phyloP scores from a whole-genome alignment of 805 yeast species.

The Kazachstania viticola region DNA sequence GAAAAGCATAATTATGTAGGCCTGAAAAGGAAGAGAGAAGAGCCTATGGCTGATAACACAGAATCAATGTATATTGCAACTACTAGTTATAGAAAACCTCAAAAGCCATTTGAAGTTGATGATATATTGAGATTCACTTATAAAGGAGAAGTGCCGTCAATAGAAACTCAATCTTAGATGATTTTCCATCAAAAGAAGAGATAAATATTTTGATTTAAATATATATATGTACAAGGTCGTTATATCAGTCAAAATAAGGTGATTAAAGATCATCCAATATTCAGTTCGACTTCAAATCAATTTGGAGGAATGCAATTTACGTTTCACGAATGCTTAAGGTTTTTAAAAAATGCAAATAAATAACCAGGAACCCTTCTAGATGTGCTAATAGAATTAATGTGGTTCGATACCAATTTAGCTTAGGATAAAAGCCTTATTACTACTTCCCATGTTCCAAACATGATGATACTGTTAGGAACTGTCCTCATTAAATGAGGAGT shows the following conservation, averaged over 20 bases:
- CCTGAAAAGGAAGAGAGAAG: constrained; percentile 1
- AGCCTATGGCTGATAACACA: constrained; percentile 26
- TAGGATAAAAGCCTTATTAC: constrained; percentile 47
- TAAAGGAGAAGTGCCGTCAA: constrained; percentile 28
- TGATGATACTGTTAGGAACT: constrained; percentile 93
- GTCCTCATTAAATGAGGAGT: constrained; percentile 95
- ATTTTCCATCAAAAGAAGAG: background rate
- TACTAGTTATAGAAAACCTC: constrained; percentile 22
- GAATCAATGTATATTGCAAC: constrained; percentile 61
- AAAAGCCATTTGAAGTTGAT: constrained; percentile 26
- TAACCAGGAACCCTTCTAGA: too few relatives aligned
- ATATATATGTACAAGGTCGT: constrained; percentile 1
- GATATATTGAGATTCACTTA: constrained; percentile 34
- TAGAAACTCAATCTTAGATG: background rate
- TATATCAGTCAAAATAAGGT: too few relatives aligned
- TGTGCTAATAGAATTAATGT: too few relatives aligned
- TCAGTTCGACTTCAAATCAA: too few relatives aligned
- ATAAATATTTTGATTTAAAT: background rate
- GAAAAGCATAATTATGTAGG: constrained; percentile 55
- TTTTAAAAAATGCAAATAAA: too few relatives aligned
- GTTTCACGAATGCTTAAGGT: too few relatives aligned
- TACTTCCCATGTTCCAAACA: constrained; percentile 99
- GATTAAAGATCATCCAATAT: too few relatives aligned
- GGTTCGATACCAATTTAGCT: too few relatives aligned
- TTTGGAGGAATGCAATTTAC: too few relatives aligned